A percentile compares a stretch with the other conserved stretches of the same genome.
Conservation (phyloP, 116 monocot genomes). For the Iris pallida region DNA sequence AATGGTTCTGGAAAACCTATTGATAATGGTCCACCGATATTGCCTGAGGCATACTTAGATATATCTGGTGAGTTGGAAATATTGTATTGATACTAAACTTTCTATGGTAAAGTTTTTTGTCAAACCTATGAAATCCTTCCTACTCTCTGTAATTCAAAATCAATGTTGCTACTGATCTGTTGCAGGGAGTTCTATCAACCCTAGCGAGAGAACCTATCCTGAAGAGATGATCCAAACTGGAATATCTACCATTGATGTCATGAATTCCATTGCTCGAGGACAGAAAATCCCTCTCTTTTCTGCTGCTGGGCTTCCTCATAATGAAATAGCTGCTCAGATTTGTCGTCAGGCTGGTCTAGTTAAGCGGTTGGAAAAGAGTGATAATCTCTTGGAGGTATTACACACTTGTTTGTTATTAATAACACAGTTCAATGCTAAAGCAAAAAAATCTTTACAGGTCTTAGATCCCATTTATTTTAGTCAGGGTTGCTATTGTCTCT, state of each 20-base stretch:
- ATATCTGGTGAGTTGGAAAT: slow-evolving; percentile 65
- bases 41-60: slow-evolving; percentile 96
- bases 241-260: slow-evolving; percentile 98
- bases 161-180: slow-evolving; percentile 2
- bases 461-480: no score
- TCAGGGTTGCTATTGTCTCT: no score
- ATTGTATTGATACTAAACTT: not conserved
- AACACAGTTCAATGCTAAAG: not conserved
- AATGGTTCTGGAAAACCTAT: slow-evolving; percentile 99
- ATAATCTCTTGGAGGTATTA: slow-evolving; percentile 68
- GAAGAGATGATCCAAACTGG: slow-evolving; percentile 99
- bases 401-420: not conserved
- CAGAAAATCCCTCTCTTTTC: slow-evolving; percentile 98
- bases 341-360: slow-evolving; percentile 99
- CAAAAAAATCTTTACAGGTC: no score
- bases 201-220: slow-evolving; percentile 97
- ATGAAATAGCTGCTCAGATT: slow-evolving; percentile 99
- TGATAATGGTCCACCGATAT: slow-evolving; percentile 95
- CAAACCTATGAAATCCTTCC: no score
- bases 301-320: slow-evolving; percentile 93
- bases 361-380: slow-evolving; percentile 67
- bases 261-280: slow-evolving; percentile 98
- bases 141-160: not conserved
- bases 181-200: slow-evolving; percentile 98
- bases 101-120: not conserved